Percentiles rank a stretch among this genome's conserved stretches.
phyloP scores from a whole-genome alignment of 202 grass and related monocot species.

The Cymbopogon flexuosus region DNA sequence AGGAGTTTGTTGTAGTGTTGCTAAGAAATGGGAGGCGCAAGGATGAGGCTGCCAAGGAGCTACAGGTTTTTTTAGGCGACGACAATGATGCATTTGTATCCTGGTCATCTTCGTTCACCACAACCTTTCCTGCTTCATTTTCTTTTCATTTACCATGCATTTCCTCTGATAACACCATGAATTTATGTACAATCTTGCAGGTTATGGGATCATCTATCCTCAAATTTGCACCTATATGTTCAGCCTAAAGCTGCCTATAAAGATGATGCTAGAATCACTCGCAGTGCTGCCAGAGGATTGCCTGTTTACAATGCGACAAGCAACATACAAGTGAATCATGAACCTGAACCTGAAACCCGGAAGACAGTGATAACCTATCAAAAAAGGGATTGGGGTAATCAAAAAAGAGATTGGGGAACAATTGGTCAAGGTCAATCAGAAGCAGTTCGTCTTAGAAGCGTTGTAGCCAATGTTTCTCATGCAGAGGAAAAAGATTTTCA shows the following conservation, averaged over 20 bases:
- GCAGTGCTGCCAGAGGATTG: slow-evolving; percentile 24
- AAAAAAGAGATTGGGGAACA: slow-evolving; percentile 57
- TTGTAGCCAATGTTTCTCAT: slow-evolving; percentile 47
- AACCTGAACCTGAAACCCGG: slow-evolving; percentile 36
- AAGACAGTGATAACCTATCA: slow-evolving; percentile 35
- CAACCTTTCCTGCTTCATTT: not conserved
- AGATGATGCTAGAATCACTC: slow-evolving; percentile 35
- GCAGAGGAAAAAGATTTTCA: slow-evolving; percentile 31
- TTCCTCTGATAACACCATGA: not conserved
- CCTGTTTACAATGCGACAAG: slow-evolving; percentile 22
- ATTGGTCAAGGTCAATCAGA: slow-evolving; percentile 36
- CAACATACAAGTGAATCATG: slow-evolving; percentile 13
- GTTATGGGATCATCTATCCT: slow-evolving; percentile 95
- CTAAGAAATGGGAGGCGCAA: slow-evolving; percentile 77
- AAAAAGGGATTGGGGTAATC: slow-evolving; percentile 54
- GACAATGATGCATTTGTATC: slow-evolving; percentile 74
- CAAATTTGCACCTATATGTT: slow-evolving; percentile 69
- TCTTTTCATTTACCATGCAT: not conserved
- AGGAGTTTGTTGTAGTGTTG: slow-evolving; percentile 86
- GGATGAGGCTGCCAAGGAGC: slow-evolving; percentile 58
- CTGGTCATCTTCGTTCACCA: slow-evolving; percentile 47
- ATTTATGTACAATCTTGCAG: slow-evolving; percentile 38
- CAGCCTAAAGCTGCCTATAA: slow-evolving; percentile 39
- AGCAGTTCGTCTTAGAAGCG: slow-evolving; percentile 51
- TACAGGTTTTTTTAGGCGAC: slow-evolving; percentile 70